Conservation (phyloP, 164 flowering plant genomes). For the Sedum album region DNA sequence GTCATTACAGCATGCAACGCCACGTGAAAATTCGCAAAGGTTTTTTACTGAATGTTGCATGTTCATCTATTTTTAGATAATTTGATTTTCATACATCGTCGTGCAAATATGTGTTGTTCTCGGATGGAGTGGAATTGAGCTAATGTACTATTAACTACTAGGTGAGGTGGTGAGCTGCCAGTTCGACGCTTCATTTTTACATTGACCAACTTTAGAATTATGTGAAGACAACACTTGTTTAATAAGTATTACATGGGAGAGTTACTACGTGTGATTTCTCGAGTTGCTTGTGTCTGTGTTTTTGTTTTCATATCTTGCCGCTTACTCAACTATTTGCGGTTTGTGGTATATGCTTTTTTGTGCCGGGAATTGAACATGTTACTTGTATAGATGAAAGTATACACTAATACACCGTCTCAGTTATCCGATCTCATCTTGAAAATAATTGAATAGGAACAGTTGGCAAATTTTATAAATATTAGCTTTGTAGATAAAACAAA, state of each 20-base stretch:
- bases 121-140: neutral
- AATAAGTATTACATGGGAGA: neutral
- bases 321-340: neutral
- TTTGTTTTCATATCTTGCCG: neutral
- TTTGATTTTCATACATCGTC: neutral
- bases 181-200: neutral
- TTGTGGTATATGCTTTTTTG: no score
- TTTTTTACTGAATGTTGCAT: neutral
- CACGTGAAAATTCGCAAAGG: neutral
- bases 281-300: neutral
- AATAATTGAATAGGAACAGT: no score
- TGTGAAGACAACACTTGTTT: neutral
- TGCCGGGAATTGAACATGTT: neutral
- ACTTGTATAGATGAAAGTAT: neutral
- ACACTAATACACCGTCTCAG: neutral
- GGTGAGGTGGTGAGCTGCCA: neutral
- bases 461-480: no score
- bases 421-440: neutral
- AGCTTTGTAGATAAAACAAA: no score
- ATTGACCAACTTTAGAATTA: neutral
- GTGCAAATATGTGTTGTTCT: neutral
- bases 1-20: neutral
- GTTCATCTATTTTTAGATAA: neutral
- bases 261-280: neutral
- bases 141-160: neutral